Evolutionary conservation across 2,329 filamentous ascomycete genomes (phyloP).

Genomic region (Chaetomium strumarium): DNA sequence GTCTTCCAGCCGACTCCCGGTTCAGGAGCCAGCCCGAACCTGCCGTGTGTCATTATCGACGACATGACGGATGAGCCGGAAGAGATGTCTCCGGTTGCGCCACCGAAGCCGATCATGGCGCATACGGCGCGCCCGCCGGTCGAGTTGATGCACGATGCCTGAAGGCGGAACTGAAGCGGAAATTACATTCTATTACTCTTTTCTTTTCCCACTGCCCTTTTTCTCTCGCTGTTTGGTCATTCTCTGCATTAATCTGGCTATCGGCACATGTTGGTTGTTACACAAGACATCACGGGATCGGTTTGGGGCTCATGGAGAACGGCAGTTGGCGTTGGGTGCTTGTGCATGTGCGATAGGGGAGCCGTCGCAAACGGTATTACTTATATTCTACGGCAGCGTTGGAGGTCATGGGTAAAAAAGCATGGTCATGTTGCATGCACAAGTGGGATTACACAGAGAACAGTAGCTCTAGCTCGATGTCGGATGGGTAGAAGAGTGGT

Average conservation of each 20-base stretch:
- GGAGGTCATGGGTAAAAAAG: constrained; percentile 3
- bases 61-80: constrained; percentile 57
- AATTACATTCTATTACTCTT: not conserved
- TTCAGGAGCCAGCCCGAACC: constrained; percentile 44
- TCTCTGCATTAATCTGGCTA: not conserved
- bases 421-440: constrained; percentile 6
- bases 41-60: constrained; percentile 62
- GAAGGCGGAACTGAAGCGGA: not conserved
- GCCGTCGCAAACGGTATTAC: not conserved
- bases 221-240: not conserved
- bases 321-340: constrained; percentile 12
- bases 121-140: constrained; percentile 59
- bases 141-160: constrained; percentile 53
- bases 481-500: not conserved
- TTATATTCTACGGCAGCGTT: constrained; percentile 2
- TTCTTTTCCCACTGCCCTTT: not conserved
- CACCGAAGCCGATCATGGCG: constrained; percentile 45
- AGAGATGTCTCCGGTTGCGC: constrained; percentile 35
- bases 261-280: not conserved
- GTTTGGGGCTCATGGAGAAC: not conserved
- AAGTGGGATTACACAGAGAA: not conserved
- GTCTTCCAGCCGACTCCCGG: constrained; percentile 56
- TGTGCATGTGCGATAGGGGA: not conserved
- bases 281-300: not conserved
- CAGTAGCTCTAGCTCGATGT: not conserved